Conservation (phyloP, 2,329 filamentous ascomycete genomes). For the Phaeomoniella chlamydospora region DNA sequence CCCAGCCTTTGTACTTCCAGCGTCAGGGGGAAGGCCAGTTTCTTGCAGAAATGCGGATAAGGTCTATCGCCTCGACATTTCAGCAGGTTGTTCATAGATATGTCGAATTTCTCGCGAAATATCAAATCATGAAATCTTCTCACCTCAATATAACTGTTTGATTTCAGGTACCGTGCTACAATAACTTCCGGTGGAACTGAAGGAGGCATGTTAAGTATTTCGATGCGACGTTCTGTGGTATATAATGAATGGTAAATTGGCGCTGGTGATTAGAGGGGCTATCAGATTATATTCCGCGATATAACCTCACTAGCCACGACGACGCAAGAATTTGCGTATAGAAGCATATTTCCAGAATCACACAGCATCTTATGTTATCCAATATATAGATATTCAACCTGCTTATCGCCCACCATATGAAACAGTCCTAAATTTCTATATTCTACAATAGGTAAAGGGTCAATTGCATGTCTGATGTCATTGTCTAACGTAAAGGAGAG, state of each 20-base stretch:
- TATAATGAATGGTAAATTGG: not conserved
- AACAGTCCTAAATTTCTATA: too few species aligned
- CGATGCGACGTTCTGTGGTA: not conserved
- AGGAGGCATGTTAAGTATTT: not conserved
- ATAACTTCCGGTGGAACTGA: conserved; percentile 12
- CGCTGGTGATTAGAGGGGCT: too few species aligned
- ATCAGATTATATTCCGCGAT: too few species aligned
- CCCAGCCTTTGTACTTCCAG: conserved; percentile 22
- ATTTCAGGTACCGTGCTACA: conserved; percentile 27
- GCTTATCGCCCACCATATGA: too few species aligned
- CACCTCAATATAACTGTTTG: conserved; percentile 23
- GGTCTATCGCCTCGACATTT: conserved; percentile 24
- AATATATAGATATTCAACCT: too few species aligned
- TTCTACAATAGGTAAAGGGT: too few species aligned
- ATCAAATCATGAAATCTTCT: conserved; percentile 1
- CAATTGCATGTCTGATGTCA: too few species aligned
- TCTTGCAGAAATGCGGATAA: conserved; percentile 43
- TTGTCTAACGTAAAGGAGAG: not conserved
- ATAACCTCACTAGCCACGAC: too few species aligned
- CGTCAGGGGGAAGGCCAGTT: conserved; percentile 36
- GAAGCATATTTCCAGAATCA: too few species aligned
- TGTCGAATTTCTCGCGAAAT: not conserved
- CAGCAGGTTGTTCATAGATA: not conserved
- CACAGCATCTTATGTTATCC: too few species aligned
- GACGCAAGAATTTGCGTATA: too few species aligned